Conservation (phyloP, 2,329 filamentous ascomycete genomes). For the Alternaria viburni region DNA sequence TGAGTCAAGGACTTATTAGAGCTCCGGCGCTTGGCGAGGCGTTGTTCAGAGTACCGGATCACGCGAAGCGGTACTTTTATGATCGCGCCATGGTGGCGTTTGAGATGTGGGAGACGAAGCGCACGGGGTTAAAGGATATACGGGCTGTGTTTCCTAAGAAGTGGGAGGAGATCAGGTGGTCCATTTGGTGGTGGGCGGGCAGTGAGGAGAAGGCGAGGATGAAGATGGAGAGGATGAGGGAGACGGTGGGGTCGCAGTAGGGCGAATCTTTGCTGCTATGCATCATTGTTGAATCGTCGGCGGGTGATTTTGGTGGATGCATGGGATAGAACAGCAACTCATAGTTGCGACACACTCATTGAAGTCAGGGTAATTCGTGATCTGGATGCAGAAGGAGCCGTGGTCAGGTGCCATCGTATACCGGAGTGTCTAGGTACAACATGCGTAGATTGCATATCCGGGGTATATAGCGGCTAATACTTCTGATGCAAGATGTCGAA, state of each 20-base stretch:
- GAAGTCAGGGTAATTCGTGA: no score
- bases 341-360: no score
- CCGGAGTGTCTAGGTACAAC: no score
- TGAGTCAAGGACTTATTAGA: background rate
- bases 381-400: no score
- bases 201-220: conserved; percentile 30
- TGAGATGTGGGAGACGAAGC: conserved; percentile 1
- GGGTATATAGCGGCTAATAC: background rate
- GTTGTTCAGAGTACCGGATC: conserved; percentile 10
- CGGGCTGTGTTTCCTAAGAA: conserved; percentile 8
- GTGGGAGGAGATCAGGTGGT: conserved; percentile 24
- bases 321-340: no score
- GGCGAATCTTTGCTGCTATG: background rate
- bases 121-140: conserved; percentile 6
- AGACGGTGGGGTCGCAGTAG: background rate
- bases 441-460: no score
- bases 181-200: conserved; percentile 36
- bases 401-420: background rate
- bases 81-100: conserved; percentile 14
- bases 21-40: background rate
- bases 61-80: conserved; percentile 6
- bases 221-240: conserved; percentile 30
- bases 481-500: background rate
- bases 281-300: no score
- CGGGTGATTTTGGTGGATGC: background rate